Base-by-base conservation (phyloP, 257 asterid species). In the Eucommia ulmoides region DNA sequence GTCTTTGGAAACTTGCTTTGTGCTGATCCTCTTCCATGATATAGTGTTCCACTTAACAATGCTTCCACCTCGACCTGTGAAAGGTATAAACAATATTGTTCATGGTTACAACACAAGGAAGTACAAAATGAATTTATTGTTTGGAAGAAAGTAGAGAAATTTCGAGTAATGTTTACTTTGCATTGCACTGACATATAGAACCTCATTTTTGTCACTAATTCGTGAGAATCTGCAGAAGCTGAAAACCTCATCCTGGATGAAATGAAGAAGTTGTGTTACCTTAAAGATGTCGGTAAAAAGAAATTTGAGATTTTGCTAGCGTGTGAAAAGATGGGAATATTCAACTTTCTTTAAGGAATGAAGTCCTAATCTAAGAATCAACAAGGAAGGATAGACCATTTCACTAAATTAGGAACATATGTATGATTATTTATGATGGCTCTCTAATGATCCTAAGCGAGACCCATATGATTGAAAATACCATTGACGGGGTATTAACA, bases 211-310 rank as follows among this genome's bases (percentile, higher is more conserved):
- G 64, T 65, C 86, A 19, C 67, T 64, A 55, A 58, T 23, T 52
- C 74, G 81, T 24, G 94, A 77, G 77, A 91, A 91, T 64, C 82
- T 84, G 65, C 94, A 79, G 56, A 61, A 91, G 60, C 87, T 79
- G 41, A 81, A 77, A 20, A 55, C 54, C 76, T 86, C 99, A 57
- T 69, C 96, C 96, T 91, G 81, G 23, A 60, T 16, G 50, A 21
- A 51, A 49, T 22, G 41, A 52, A 57, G 33, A 51, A 50, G 51
- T 56, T 53, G 45, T 48, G 55, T 55, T 38, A 55, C 45, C 11
- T 24, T n/a, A 24, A 20, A 50, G 44, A 10, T 35, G 44, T 6
- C n/a, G 14, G n/a, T n/a, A n/a, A n/a, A n/a, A 35, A 35, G 44
- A 35, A 35, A 35, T 10, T 2, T 35, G 3, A 35, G 3, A 35